These are phyloP conservation scores for Avena insularis DNA, from an alignment of 176 grass and related monocot species.

Conservation along the genomic window DNA sequence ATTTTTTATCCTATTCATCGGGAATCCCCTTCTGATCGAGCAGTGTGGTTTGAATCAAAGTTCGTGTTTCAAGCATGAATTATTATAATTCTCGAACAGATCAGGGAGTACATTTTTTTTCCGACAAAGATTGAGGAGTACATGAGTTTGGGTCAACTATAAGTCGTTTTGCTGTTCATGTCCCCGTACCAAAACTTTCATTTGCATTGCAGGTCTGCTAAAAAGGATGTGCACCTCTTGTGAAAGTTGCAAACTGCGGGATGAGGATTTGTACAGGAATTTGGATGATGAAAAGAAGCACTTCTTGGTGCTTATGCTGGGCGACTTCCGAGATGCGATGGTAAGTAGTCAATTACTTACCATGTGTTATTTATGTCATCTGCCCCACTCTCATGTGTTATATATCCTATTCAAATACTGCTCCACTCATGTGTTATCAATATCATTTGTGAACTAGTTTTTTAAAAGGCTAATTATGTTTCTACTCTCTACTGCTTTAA, in stretches of 20 bases:
- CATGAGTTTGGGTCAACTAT: not conserved
- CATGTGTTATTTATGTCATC: too few relatives aligned
- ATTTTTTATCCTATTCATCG: not conserved
- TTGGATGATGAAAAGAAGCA: conserved; percentile 11
- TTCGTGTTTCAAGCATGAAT: not conserved
- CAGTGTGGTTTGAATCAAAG: not conserved
- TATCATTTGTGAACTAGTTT: not conserved
- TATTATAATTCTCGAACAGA: not conserved
- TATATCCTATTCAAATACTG: not conserved
- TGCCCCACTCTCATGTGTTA: too few relatives aligned
- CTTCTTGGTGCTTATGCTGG: conserved; percentile 11
- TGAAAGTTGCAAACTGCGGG: not conserved
- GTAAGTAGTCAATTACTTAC: not conserved
- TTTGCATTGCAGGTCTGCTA: not conserved
- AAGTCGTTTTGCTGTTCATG: not conserved
- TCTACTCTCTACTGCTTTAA: not conserved
- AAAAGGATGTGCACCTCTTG: conserved; percentile 7
- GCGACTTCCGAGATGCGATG: conserved; percentile 17
- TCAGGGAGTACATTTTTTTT: too few relatives aligned
- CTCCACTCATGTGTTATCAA: not conserved
- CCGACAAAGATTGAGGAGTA: not conserved
- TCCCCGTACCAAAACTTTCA: not conserved
- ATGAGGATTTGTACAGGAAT: not conserved
- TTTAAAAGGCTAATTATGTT: not conserved
- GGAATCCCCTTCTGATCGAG: not conserved